Base-by-base conservation (phyloP, 345 rosid species). In the Theobroma cacao region DNA sequence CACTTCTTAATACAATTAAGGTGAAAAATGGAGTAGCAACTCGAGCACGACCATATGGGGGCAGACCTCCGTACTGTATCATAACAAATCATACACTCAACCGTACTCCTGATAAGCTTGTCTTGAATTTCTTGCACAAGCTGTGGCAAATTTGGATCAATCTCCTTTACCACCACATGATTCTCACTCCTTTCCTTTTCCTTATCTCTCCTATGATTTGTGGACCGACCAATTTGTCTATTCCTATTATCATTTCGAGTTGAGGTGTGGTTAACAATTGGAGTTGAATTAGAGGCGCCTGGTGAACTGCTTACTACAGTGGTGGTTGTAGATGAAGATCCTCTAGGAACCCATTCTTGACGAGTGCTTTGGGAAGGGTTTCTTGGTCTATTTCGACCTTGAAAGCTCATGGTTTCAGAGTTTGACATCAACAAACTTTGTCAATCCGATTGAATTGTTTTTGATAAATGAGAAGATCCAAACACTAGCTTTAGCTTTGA, bases 51-150 rank as follows among this genome's bases (percentile, higher is more conserved):
- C 98, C 99, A 95, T 64, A 92, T 79, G 14, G 95, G 72, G 1
- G 96, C 94, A 68, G 93, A 81, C 75, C 98, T 83, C 58, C 91
- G 77, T 79, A 95, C 98, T 93, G 89, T 92, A 62, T 95, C 99
- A 31, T 89, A 95, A 78, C 99, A 93, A 62, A 95, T 95, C 99
- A 95, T 95, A 80, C 99, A 95, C 88, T 95, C 98, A 15, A 92
- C 86, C 4, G 84, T 60, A 63, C 93, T 89, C 85, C 89, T 93
- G 24, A 73, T 79, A 55, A 95, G 90, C 83, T 93, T 95, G 71
- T 93, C 99, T 85, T 89, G 92, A 84, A 95, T 77, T 83, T 93
- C 98, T 77, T 93, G 99, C 79, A 90, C 92, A 67, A 95, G 93
- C 77, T 89, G 97, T 22, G 99, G 98, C 84, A 93, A 77, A 82